Base-by-base conservation (phyloP, 2,329 filamentous ascomycete genomes). In the Fusarium clavum region DNA sequence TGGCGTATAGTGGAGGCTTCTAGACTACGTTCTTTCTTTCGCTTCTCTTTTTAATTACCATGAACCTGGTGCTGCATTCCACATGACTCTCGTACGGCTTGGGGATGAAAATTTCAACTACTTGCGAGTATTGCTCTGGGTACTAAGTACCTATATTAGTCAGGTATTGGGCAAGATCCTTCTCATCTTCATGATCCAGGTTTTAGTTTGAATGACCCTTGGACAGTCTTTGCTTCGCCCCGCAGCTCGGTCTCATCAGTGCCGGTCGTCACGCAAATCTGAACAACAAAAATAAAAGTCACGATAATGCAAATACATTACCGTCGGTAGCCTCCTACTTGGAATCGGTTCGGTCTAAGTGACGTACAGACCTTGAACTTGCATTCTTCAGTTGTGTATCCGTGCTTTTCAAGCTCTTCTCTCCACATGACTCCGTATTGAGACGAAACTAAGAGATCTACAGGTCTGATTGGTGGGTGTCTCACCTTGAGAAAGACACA, bases 241-340 rank as follows among this genome's bases (percentile, higher is more conserved):
- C 61, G 30, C 65, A 61, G 38, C 66, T 63, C 48, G 45, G 49
- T 46, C 30, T 46, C 30, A 24, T 46, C 54, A 54, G 46, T 30
- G 49, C 49, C 65, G 55, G 59, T 57, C 48, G 43, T 71, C 64
- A 57, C 44, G 54, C 63, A 64, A 60, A 69, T 57, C 18, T 20
- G 13, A 43, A 41, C 18, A 52, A n/a, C 30, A 52, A 57, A 46
- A 47, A 61, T 57, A 47, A 59, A 52, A 56, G 61, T 63, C 67
- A 74, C 72, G 72, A 74, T 70, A 74, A 74, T 72, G 58, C 57
- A 66, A 58, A 63, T 59, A 63, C 24, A 64, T 60, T 62, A 58
- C 62, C 61, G 66, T 64, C 56, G 60, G 69, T 63, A 75, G 57
- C 67, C 70, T 69, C 64, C 63, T 55, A 58, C 51, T 71, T 64